These are phyloP conservation scores for Ceriops tagal DNA, from an alignment of 345 rosid genomes.

Conservation along the genomic window DNA sequence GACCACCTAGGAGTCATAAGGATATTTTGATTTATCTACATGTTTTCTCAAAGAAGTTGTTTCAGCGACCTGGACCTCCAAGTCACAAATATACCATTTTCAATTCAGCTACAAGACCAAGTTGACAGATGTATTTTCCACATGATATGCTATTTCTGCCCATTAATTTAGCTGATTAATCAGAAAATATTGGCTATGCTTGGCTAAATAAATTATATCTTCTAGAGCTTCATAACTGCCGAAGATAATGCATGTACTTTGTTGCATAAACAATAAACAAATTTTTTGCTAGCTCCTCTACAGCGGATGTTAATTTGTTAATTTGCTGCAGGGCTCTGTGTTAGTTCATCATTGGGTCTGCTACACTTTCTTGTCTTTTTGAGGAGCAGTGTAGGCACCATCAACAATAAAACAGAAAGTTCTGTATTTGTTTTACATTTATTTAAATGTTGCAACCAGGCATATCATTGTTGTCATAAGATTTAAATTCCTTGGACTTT, in stretches of 20 bases:
- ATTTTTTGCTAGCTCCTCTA: too few relatives aligned
- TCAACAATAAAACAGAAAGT: too few relatives aligned
- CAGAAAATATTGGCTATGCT: not conserved
- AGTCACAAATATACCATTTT: too few relatives aligned
- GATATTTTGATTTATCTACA: not conserved
- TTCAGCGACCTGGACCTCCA: too few relatives aligned
- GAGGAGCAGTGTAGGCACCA: too few relatives aligned
- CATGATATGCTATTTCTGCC: not conserved
- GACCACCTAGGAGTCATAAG: not conserved
- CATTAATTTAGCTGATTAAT: not conserved
- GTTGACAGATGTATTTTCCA: not conserved
- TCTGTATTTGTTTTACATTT: too few relatives aligned
- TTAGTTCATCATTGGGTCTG: too few relatives aligned
- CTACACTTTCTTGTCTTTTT: too few relatives aligned
- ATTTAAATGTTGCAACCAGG: too few relatives aligned
- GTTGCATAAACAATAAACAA: not conserved
- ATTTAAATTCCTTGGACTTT: too few relatives aligned
- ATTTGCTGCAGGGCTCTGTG: not conserved
- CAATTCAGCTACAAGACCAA: not conserved
- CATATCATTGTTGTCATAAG: too few relatives aligned
- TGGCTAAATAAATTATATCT: not conserved
- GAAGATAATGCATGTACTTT: not conserved
- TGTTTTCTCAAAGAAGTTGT: too few relatives aligned
- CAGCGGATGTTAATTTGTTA: not conserved
- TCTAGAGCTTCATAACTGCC: not conserved